phyloP scores from a whole-genome alignment of 768 basidiomycete genomes.

The Mycena rosella region DNA sequence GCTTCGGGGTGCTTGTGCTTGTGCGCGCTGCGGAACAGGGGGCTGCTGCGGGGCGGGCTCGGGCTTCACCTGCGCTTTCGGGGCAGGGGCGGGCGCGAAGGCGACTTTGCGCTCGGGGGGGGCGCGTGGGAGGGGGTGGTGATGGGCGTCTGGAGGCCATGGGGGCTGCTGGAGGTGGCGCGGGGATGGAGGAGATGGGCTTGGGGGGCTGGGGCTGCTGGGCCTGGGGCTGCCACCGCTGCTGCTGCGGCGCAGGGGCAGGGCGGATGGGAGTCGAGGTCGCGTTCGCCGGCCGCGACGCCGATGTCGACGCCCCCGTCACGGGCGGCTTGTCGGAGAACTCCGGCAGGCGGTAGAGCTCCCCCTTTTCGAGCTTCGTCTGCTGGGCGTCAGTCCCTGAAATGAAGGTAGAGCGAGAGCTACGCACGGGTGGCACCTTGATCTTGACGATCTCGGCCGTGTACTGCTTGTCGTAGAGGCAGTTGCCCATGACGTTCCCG shows the following conservation, averaged over 20 bases:
- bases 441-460: conserved; percentile 88
- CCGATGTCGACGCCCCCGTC: conserved; percentile 4
- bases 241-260: conserved; percentile 27
- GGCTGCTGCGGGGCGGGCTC: conserved; percentile 13
- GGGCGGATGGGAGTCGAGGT: conserved; percentile 19
- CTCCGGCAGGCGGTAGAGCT: conserved; percentile 65
- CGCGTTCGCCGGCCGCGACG: background rate
- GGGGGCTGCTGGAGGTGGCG: conserved; percentile 27
- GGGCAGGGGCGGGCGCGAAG: too few species aligned
- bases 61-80: conserved; percentile 15
- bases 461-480: conserved; percentile 96
- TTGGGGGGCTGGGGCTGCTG: conserved; percentile 12
- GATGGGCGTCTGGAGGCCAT: conserved; percentile 35
- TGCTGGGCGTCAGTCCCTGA: conserved; percentile 40
- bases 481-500: conserved; percentile 95
- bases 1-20: conserved; percentile 30
- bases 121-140: conserved; percentile 22
- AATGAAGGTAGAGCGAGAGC: background rate
- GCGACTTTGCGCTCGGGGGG: conserved; percentile 33
- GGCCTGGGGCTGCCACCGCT: conserved; percentile 26
- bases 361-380: conserved; percentile 77
- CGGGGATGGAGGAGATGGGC: conserved; percentile 28
- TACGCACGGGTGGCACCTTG: conserved; percentile 82
- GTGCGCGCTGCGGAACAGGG: too few species aligned
- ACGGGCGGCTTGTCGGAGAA: conserved; percentile 19